Conservation (phyloP, 2,329 filamentous ascomycete species). For the Xylaria digitata region DNA sequence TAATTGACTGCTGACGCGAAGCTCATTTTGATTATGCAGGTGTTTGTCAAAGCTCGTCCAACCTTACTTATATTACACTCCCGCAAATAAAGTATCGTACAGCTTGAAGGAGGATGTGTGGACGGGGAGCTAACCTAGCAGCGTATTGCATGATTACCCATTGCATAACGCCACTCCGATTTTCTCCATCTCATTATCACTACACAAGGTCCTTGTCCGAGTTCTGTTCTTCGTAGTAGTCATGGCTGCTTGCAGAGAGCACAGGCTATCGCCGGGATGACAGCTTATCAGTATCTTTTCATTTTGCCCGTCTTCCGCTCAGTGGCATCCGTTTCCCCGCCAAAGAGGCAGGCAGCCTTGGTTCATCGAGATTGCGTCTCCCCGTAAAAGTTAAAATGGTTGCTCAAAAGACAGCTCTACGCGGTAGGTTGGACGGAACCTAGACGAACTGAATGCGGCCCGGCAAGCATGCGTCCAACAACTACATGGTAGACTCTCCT, state of each 20-base stretch:
- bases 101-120: neutral
- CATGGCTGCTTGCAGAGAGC: conserved; percentile 13
- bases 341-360: conserved; percentile 12
- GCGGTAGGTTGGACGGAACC: conserved; percentile 8
- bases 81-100: too few species aligned
- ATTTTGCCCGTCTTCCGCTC: conserved; percentile 30
- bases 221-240: conserved; percentile 2
- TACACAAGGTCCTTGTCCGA: conserved; percentile 5
- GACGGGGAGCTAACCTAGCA: neutral
- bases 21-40: conserved; percentile 14
- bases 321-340: conserved; percentile 23
- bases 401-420: conserved; percentile 5
- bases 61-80: conserved; percentile 1
- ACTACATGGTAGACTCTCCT: neutral
- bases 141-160: conserved; percentile 10
- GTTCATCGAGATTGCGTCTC: conserved; percentile 23
- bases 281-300: conserved; percentile 12
- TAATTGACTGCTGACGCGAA: conserved; percentile 8
- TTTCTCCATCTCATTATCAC: neutral
- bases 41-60: conserved; percentile 8
- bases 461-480: conserved; percentile 21
- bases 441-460: conserved; percentile 18
- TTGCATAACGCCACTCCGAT: neutral
- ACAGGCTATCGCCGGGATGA: conserved; percentile 10
- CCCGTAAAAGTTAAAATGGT: conserved; percentile 12